Evolutionary conservation across 2,329 filamentous ascomycete species (phyloP).

Genomic region (Juglanconis sp.): DNA sequence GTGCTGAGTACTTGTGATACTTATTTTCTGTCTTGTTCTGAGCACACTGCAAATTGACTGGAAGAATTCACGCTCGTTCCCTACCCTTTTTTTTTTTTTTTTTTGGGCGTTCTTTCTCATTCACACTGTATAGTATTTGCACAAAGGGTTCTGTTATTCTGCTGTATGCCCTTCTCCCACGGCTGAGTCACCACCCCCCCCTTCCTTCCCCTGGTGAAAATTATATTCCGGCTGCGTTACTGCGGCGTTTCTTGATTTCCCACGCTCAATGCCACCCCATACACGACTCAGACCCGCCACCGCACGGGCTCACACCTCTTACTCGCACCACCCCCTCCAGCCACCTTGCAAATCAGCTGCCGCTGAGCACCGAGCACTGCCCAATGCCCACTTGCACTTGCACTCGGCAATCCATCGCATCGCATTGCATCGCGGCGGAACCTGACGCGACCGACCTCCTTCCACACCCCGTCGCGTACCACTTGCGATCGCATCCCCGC

Average conservation of each 20-base stretch:
- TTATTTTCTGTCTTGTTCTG: no score
- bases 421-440: slow-evolving; percentile 23
- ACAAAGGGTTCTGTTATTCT: no score
- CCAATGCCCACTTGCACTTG: slow-evolving; percentile 21
- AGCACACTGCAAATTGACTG: no score
- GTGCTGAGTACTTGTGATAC: no score
- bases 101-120: no score
- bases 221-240: no score
- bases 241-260: background rate
- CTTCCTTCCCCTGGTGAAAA: no score
- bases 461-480: slow-evolving; percentile 42
- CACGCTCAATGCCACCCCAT: background rate
- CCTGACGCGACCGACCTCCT: slow-evolving; percentile 35
- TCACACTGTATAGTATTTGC: no score
- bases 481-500: slow-evolving; percentile 38
- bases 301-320: background rate
- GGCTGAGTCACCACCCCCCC: no score
- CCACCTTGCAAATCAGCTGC: background rate
- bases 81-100: no score
- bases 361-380: slow-evolving; percentile 22
- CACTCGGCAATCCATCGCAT: slow-evolving; percentile 24
- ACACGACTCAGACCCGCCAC: background rate
- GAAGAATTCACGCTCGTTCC: no score
- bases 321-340: background rate
- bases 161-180: no score